phyloP scores from a whole-genome alignment of 768 basidiomycete species.

The Lentinula guzmanii region DNA sequence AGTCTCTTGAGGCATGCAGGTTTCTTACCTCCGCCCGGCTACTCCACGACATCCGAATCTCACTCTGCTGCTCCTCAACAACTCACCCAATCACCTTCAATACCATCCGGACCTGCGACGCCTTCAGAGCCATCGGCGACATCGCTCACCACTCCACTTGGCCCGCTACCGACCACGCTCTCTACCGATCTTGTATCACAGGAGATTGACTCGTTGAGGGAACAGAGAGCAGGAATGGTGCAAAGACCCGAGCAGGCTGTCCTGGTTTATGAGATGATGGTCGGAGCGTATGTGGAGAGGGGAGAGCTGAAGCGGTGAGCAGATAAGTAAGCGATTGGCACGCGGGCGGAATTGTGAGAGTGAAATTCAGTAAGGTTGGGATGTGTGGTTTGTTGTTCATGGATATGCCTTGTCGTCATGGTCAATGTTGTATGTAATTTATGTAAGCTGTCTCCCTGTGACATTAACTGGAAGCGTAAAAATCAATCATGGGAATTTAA shows the following conservation, averaged over 20 bases:
- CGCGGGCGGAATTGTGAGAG: too few relatives aligned
- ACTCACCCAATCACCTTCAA: not conserved
- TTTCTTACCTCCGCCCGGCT: constrained; percentile 33
- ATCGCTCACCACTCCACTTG: constrained; percentile 38
- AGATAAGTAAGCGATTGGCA: not conserved
- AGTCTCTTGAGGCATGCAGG: constrained; percentile 66
- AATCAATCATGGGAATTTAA: too few relatives aligned
- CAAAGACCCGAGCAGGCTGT: constrained; percentile 60
- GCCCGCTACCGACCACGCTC: constrained; percentile 42
- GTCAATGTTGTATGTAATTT: too few relatives aligned
- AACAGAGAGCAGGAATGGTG: constrained; percentile 82
- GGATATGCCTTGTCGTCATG: too few relatives aligned
- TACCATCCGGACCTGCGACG: not conserved
- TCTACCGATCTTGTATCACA: constrained; percentile 53
- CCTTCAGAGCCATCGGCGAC: constrained; percentile 14
- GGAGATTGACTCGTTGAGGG: constrained; percentile 74
- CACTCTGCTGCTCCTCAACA: not conserved
- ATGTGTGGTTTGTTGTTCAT: too few relatives aligned
- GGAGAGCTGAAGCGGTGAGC: not conserved
- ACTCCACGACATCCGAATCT: not conserved
- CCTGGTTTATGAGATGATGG: constrained; percentile 59
- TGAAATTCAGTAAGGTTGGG: too few relatives aligned
- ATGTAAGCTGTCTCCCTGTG: too few relatives aligned
- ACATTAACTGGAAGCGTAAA: too few relatives aligned
- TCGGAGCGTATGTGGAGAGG: not conserved